Evolutionary conservation across 192 early-diverging fungal genomes (phyloP).

Genomic region (Radiomyces spectabilis): DNA sequence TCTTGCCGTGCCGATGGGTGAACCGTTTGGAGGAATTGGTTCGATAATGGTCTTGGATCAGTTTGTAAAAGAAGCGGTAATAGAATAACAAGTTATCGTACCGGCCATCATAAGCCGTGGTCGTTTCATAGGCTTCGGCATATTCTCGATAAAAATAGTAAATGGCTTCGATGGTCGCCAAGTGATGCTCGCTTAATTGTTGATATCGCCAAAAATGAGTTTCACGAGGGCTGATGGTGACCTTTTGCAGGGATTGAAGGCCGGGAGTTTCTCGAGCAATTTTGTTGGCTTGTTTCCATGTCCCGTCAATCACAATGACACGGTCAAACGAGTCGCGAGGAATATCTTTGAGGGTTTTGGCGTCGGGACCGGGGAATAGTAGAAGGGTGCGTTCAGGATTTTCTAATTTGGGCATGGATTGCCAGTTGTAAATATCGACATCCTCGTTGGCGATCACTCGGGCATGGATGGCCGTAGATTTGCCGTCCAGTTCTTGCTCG

Average conservation of each 20-base stretch:
- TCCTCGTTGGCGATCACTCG: conserved; percentile 65
- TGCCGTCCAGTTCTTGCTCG: conserved; percentile 68
- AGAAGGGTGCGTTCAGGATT: conserved; percentile 65
- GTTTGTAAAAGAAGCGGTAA: conserved; percentile 83
- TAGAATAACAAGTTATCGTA: conserved; percentile 89
- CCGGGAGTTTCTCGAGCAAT: conserved; percentile 43
- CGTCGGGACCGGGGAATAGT: conserved; percentile 81
- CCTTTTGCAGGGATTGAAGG: conserved; percentile 42
- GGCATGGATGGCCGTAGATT: conserved; percentile 86
- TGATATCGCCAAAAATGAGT: conserved; percentile 95
- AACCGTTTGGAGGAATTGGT: conserved; percentile 16
- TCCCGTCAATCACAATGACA: conserved; percentile 91
- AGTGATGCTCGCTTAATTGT: conserved; percentile 54
- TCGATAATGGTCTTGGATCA: conserved; percentile 79
- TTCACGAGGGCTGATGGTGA: conserved; percentile 61
- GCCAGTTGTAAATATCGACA: conserved; percentile 55
- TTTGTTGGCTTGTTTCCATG: conserved; percentile 79
- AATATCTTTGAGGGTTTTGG: conserved; percentile 61
- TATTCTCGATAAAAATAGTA: conserved; percentile 91
- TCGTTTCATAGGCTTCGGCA: conserved; percentile 38
- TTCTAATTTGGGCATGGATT: conserved; percentile 42
- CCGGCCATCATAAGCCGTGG: conserved; percentile 54
- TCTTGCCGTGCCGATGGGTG: neutral
- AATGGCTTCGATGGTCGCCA: conserved; percentile 95
- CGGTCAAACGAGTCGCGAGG: conserved; percentile 59